Base-by-base conservation (phyloP, 495 filamentous ascomycete genomes). In the Hypoxylon trugodes region DNA sequence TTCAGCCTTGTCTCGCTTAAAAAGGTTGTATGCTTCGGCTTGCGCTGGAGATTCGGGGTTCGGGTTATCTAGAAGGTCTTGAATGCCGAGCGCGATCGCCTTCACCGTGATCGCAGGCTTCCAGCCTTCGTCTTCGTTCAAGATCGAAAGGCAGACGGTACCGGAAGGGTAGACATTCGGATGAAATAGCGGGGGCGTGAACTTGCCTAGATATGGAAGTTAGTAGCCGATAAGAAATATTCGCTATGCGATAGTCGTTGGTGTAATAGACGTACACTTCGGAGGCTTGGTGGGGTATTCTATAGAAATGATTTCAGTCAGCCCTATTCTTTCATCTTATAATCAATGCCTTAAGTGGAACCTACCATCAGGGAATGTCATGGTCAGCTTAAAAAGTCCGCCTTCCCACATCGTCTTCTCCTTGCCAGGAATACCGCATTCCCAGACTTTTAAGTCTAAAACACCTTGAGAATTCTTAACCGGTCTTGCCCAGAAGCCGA, bases 101-200 rank as follows among this genome's bases (percentile, higher is more conserved):
- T 96, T 96, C 73, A 98, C 91, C 3, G 96, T 99, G 71, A 98
- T 99, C 1, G 96, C 93, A 6, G 95, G 95, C 73, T 93, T 92
- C 95, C 96, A 99, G 6, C 90, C 95, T 71, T 99, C 95, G 61
- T 99, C 95, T 74, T 99, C 96, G 76, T 99, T 99, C 55, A 99
- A 76, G 66, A 99, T 99, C 12, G 92, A 96, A 9, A 99, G 85
- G 73, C 95, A 99, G 48, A 99, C 96, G 15, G 95, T 98, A 53
- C 95, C 96, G 1, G 94, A 97, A 1, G 95, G 95, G 73, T 99
- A 99, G 69, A 99, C 96, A 71, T 99, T 99, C 0, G 95, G 95
- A 73, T 99, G 95, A 81, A 98, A 99, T 10, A 99, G 89, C 2
- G 95, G 93, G 5, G 95, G 95, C 1, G 87, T 83, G 69, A 99